A percentile compares a stretch with the other conserved stretches of the same genome.
Evolutionary conservation across 345 rosid species (phyloP).

Genomic region (Salix viminalis): DNA sequence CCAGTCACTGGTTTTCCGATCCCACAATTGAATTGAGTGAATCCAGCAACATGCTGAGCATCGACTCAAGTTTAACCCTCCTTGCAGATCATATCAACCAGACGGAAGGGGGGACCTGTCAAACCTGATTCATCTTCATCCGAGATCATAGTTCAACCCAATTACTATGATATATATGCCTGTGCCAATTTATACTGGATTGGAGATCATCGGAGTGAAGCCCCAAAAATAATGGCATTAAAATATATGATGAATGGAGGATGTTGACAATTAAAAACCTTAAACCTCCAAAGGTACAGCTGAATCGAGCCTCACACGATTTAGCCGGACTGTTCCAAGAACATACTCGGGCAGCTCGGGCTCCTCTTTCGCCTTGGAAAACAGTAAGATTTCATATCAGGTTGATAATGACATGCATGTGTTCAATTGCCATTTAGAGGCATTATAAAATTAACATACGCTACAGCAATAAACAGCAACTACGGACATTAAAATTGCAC

Average conservation of each 20-base stretch:
- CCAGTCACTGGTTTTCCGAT: not conserved
- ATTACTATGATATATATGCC: not conserved
- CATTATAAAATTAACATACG: not conserved
- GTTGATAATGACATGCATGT: not conserved
- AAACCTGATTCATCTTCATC: not conserved
- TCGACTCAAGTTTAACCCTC: not conserved
- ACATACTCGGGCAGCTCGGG: slow-evolving; percentile 83
- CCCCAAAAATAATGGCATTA: not conserved
- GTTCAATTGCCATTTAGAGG: not conserved
- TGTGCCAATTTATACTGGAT: not conserved
- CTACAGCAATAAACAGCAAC: not conserved
- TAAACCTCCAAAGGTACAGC: slow-evolving; percentile 59
- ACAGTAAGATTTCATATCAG: not conserved
- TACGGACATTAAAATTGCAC: not conserved
- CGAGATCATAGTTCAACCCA: not conserved
- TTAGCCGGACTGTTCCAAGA: slow-evolving; percentile 86
- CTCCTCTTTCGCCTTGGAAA: slow-evolving; percentile 76
- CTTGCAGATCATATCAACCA: not conserved
- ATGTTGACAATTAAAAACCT: slow-evolving; percentile 6
- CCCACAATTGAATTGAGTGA: not conserved
- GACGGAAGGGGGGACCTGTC: not conserved
- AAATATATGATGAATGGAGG: not conserved
- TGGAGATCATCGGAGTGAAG: not conserved
- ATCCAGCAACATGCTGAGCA: not conserved
- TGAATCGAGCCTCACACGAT: slow-evolving; percentile 64